phyloP scores from a whole-genome alignment of 768 basidiomycete genomes.

The Suillus subluteus region DNA sequence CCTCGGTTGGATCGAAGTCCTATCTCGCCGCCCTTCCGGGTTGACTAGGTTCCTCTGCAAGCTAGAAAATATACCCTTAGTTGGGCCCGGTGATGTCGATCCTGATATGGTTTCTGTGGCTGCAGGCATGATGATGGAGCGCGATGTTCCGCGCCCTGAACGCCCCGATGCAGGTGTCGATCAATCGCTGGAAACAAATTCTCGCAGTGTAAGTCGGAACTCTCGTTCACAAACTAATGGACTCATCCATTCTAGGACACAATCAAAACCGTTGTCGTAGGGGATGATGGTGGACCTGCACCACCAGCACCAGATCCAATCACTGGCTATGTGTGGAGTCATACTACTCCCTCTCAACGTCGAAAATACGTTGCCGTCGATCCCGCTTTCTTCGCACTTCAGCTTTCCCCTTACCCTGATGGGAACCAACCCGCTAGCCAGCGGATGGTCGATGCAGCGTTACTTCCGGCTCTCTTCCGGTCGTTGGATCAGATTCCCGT shows the following conservation, averaged over 20 bases:
- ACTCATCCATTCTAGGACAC: slow-evolving; percentile 8
- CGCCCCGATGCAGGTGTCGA: slow-evolving; percentile 24
- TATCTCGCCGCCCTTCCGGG: slow-evolving; percentile 86
- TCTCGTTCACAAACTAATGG: neutral
- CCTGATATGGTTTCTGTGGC: slow-evolving; percentile 77
- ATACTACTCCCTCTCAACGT: slow-evolving; percentile 83
- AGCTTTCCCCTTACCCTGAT: slow-evolving; percentile 77
- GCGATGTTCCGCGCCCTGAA: slow-evolving; percentile 43
- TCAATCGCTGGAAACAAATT: neutral
- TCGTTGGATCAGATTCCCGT: slow-evolving; percentile 86
- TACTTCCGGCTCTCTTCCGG: slow-evolving; percentile 60
- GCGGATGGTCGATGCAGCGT: slow-evolving; percentile 56
- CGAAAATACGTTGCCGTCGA: slow-evolving; percentile 86
- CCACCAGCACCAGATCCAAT: slow-evolving; percentile 65
- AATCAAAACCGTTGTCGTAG: slow-evolving; percentile 11
- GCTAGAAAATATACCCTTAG: slow-evolving; percentile 86
- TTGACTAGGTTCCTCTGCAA: slow-evolving; percentile 83
- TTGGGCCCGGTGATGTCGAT: slow-evolving; percentile 81
- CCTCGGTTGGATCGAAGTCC: slow-evolving; percentile 88
- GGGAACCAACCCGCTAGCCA: slow-evolving; percentile 40
- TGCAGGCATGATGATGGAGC: slow-evolving; percentile 74
- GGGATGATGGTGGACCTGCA: slow-evolving; percentile 12
- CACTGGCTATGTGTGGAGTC: slow-evolving; percentile 88
- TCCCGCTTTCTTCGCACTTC: slow-evolving; percentile 83
- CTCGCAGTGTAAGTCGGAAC: slow-evolving; percentile 1